phyloP scores from a whole-genome alignment of 805 yeast species.

The Zygosaccharomyces gambellarensis region DNA sequence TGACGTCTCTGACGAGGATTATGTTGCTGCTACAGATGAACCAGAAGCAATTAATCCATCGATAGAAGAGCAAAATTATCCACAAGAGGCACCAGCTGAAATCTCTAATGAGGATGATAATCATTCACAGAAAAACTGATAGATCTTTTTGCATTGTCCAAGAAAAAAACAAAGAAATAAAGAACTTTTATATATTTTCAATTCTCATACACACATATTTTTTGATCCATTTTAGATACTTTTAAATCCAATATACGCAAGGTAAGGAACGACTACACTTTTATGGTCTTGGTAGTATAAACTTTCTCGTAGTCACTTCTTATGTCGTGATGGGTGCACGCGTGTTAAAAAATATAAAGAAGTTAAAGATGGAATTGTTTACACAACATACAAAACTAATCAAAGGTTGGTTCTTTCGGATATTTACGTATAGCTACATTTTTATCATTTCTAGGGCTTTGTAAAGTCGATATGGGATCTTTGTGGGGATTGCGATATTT shows the following conservation, averaged over 20 bases:
- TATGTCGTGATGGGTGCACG: slow-evolving; percentile 3
- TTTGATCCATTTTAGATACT: neutral
- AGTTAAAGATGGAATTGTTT: neutral
- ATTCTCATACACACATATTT: neutral
- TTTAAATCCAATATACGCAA: neutral
- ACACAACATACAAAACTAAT: neutral
- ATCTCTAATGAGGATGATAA: neutral
- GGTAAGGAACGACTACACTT: no score
- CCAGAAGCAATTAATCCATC: slow-evolving; percentile 1
- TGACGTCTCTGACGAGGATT: slow-evolving; percentile 34
- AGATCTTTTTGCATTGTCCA: slow-evolving; percentile 4
- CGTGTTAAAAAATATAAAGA: neutral
- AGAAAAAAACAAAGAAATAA: neutral
- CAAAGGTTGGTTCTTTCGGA: neutral
- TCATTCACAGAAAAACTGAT: neutral
- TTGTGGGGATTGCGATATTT: neutral
- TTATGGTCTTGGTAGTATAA: no score
- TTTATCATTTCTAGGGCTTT: neutral
- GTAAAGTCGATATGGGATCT: neutral
- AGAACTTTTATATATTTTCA: neutral
- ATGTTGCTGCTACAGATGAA: slow-evolving; percentile 7
- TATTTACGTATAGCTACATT: neutral
- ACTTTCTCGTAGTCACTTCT: no score
- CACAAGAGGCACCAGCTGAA: neutral
- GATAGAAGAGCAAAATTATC: neutral